Percentiles rank a stretch among this genome's conserved stretches.
Evolutionary conservation across 140 eudicot genomes (phyloP).

Genomic region (Cichorium intybus): DNA sequence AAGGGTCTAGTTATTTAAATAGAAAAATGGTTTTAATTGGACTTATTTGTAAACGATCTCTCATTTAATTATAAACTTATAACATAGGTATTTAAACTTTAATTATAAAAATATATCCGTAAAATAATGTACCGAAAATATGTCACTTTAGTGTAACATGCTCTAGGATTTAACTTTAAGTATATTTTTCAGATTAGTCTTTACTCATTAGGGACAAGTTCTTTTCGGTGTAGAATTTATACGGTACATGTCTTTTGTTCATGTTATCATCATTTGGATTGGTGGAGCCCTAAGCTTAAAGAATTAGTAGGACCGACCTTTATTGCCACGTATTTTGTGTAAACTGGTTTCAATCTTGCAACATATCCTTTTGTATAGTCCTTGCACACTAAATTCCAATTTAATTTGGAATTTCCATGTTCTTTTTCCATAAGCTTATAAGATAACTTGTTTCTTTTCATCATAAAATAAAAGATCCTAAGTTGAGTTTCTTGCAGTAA

Average conservation of each 20-base stretch:
- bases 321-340: no score
- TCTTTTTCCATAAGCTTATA: background rate
- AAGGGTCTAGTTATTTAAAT: no score
- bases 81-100: no score
- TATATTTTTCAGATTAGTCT: background rate
- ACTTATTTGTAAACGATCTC: no score
- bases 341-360: no score
- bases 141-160: background rate
- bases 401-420: background rate
- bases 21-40: no score
- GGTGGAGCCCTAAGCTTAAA: constrained; percentile 12
- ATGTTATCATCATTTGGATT: background rate
- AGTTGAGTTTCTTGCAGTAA: background rate
- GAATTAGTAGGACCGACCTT: constrained; percentile 11
- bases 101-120: background rate
- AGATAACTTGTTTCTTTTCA: background rate
- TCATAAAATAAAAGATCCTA: background rate
- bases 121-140: background rate
- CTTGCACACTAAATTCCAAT: background rate
- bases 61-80: no score
- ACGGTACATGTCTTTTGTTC: constrained; percentile 5
- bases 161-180: background rate
- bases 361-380: constrained; percentile 13
- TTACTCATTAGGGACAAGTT: no score
- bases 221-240: background rate